phyloP scores from a whole-genome alignment of 1,139 yeast genomes.

The Entelexis paramagnoliae region DNA sequence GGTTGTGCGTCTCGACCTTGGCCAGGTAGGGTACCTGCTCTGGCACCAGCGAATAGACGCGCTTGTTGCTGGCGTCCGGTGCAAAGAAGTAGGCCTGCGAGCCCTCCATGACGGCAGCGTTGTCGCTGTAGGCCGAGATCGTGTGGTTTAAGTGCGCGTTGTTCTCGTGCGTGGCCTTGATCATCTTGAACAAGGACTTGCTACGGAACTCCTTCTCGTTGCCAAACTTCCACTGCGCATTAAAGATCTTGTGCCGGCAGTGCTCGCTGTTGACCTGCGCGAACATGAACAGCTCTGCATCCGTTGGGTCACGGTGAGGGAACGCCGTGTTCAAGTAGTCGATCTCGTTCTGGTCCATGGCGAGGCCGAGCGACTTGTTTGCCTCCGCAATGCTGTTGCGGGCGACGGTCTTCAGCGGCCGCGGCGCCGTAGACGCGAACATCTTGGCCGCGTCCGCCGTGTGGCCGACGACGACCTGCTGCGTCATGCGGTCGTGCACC shows the following conservation, averaged over 20 bases:
- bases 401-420: constrained; percentile 65
- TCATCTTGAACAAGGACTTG: constrained; percentile 80
- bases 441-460: constrained; percentile 60
- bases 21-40: constrained; percentile 83
- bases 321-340: constrained; percentile 73
- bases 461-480: constrained; percentile 38
- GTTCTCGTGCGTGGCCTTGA: constrained; percentile 73
- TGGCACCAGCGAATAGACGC: constrained; percentile 60
- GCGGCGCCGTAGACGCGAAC: constrained; percentile 70
- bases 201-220: constrained; percentile 64
- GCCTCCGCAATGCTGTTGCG: constrained; percentile 54
- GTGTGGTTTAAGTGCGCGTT: constrained; percentile 66
- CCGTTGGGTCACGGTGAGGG: constrained; percentile 90
- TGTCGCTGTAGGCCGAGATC: constrained; percentile 89
- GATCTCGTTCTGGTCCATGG: constrained; percentile 86
- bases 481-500: constrained; percentile 94
- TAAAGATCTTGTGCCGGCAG: constrained; percentile 97
- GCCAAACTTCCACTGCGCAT: constrained; percentile 89
- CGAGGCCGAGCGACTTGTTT: constrained; percentile 77
- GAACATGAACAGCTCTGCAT: constrained; percentile 96
- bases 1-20: constrained; percentile 97
- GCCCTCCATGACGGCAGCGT: constrained; percentile 96
- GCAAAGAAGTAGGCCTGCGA: constrained; percentile 57
- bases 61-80: constrained; percentile 56
- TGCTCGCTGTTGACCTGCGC: constrained; percentile 99